Evolutionary conservation across 106 monocot genomes (phyloP).

Genomic region (Hemerocallis citrina): DNA sequence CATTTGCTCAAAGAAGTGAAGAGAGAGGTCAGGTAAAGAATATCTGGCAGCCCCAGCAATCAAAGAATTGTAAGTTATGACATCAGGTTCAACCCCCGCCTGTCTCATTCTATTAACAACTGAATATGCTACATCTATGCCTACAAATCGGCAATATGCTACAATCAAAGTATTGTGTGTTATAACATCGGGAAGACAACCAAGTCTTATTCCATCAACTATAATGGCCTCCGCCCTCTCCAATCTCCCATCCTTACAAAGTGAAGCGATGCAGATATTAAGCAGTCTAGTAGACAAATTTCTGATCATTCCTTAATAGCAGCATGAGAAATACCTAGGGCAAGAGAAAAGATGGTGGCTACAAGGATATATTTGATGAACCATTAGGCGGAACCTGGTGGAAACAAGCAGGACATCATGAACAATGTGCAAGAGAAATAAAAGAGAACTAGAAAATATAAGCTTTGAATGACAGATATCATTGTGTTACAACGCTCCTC

Average conservation of each 20-base stretch:
- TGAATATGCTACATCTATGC: slow-evolving; percentile 37
- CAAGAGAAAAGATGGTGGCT: no score
- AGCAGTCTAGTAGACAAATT: slow-evolving; percentile 54
- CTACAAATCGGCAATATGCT: slow-evolving; percentile 45
- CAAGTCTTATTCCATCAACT: slow-evolving; percentile 64
- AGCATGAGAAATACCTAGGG: background rate
- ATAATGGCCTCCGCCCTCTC: slow-evolving; percentile 63
- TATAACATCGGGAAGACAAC: slow-evolving; percentile 66
- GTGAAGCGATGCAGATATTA: slow-evolving; percentile 48
- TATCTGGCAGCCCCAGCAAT: slow-evolving; percentile 42
- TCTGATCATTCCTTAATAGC: slow-evolving; percentile 31
- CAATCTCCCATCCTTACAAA: slow-evolving; percentile 14
- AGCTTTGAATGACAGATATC: no score
- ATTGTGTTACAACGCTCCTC: no score
- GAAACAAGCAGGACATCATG: no score
- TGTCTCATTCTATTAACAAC: slow-evolving; percentile 51
- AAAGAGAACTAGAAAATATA: no score
- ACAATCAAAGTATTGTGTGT: slow-evolving; percentile 72
- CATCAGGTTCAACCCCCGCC: slow-evolving; percentile 56
- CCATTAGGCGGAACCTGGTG: no score
- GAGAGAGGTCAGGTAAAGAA: slow-evolving; percentile 21
- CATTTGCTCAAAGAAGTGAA: slow-evolving; percentile 72
- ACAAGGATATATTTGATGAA: no score
- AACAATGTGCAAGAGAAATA: no score
- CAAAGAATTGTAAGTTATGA: slow-evolving; percentile 71